Base-by-base conservation (phyloP, 2,329 filamentous ascomycete genomes). In the Acarospora socialis region DNA sequence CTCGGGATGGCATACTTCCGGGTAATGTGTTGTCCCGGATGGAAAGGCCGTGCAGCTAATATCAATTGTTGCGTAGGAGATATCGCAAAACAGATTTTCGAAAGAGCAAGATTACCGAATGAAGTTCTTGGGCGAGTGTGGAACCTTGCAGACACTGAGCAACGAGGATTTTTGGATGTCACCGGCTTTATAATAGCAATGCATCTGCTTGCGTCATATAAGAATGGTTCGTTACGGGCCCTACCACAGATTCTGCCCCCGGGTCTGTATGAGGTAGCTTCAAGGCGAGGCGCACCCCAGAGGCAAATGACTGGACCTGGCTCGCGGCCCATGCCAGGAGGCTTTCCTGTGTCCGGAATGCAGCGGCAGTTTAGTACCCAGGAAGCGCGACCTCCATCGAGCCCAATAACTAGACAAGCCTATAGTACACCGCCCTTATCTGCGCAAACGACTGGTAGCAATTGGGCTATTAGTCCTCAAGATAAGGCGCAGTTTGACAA, bases 161-260 rank as follows among this genome's bases (percentile, higher is more conserved):
- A 93, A 57, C 75, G 86, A 32, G 90, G 90, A 30, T 75, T 79
- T 19, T 66, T 98, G 21, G 80, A 86, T 36, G 68, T 77, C 46
- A 87, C 84, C 9, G 90, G 95, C 48, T 98, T 98, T 53, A 81
- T 93, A 50, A 92, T 98, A 49, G 90, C 90, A 27, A 98, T 98
- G 90, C 90, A 98, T 55, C 65, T 98, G 38, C 67, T 98, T 40
- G 87, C 83, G 9, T 93, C 84, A 8, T 83, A 82, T 59, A 93
- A 92, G 63, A 79, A 76, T 8, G 81, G 84, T 14, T 67, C 75
- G 18, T 68, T 98, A 53, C 76, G 82, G 41, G 74, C 70, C 13
- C 66, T 95, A 35, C 90, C 90, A 2, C 78, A 64, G 38, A 72
- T 79, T 16, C 68, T 98, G 2, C 90, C 90, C 4, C 74, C 81